phyloP scores from a whole-genome alignment of 495 filamentous ascomycete species.

The Aspergillus nidulans region DNA sequence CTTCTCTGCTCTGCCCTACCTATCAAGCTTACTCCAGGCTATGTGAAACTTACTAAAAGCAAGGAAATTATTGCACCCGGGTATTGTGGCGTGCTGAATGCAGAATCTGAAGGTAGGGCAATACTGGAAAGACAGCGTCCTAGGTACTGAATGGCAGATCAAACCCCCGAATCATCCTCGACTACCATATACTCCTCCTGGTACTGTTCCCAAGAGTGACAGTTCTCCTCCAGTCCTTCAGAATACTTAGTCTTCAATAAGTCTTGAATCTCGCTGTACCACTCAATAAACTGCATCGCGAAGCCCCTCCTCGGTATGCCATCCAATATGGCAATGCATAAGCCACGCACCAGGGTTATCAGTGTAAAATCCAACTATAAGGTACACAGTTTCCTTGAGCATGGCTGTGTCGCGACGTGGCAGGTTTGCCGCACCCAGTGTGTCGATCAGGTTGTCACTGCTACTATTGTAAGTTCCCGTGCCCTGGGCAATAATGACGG shows the following conservation, averaged over 20 bases:
- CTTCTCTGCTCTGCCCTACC: too few relatives aligned
- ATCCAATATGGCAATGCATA: slow-evolving; percentile 53
- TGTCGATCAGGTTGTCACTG: too few relatives aligned
- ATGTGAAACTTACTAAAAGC: too few relatives aligned
- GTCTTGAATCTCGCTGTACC: slow-evolving; percentile 18
- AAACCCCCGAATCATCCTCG: neutral
- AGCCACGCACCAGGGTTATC: slow-evolving; percentile 50
- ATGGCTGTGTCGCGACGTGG: slow-evolving; percentile 58
- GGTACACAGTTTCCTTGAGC: slow-evolving; percentile 41
- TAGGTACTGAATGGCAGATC: too few relatives aligned
- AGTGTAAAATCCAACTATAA: slow-evolving; percentile 50
- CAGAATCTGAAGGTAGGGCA: too few relatives aligned
- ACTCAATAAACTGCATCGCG: slow-evolving; percentile 47
- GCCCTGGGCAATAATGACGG: slow-evolving; percentile 50
- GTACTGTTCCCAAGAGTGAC: neutral
- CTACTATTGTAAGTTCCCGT: slow-evolving; percentile 7
- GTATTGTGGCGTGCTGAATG: too few relatives aligned
- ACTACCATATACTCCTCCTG: neutral
- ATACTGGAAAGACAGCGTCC: too few relatives aligned
- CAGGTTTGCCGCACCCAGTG: slow-evolving; percentile 31
- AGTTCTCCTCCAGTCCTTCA: neutral
- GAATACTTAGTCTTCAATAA: neutral
- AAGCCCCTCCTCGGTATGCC: slow-evolving; percentile 41
- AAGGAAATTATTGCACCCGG: too few relatives aligned
- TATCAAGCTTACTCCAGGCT: too few relatives aligned